Evolutionary conservation across 1,284 basidiomycete genomes (phyloP).

Genomic region (Trametes pubescens): DNA sequence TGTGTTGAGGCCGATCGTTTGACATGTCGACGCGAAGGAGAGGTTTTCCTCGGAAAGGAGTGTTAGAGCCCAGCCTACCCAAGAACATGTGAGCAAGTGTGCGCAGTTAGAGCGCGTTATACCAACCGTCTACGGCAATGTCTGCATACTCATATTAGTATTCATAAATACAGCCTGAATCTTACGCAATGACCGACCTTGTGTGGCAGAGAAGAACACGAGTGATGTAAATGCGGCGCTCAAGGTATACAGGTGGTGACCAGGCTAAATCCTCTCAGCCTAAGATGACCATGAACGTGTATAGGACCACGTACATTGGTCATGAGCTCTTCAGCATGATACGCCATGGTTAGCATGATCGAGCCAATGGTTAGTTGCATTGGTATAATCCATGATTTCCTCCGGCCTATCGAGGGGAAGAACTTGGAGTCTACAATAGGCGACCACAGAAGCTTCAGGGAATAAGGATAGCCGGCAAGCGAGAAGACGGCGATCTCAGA

Average conservation of each 20-base stretch:
- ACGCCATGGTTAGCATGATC: conserved; percentile 89
- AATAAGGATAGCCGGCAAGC: conserved; percentile 96
- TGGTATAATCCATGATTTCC: conserved; percentile 99
- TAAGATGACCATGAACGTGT: not conserved
- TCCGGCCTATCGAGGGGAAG: conserved; percentile 81
- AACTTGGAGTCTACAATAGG: conserved; percentile 97
- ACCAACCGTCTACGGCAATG: conserved; percentile 92
- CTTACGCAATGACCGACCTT: conserved; percentile 61
- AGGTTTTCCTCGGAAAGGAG: conserved; percentile 95
- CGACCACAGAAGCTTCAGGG: conserved; percentile 97
- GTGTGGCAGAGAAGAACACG: conserved; percentile 96
- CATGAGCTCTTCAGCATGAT: conserved; percentile 82
- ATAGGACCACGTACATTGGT: conserved; percentile 66
- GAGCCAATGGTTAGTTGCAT: conserved; percentile 93
- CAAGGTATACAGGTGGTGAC: conserved; percentile 81
- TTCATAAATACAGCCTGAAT: too few species aligned
- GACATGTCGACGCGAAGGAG: conserved; percentile 97
- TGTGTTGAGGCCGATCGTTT: conserved; percentile 96
- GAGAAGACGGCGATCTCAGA: conserved; percentile 97
- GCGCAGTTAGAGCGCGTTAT: not conserved
- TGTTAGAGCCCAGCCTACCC: conserved; percentile 92
- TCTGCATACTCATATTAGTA: conserved; percentile 57
- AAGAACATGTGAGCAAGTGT: not conserved
- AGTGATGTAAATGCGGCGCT: conserved; percentile 91
- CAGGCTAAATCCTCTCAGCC: conserved; percentile 60